phyloP scores from a whole-genome alignment of 352 stramenopile genomes.

The Aphanomyces cochlioides region DNA sequence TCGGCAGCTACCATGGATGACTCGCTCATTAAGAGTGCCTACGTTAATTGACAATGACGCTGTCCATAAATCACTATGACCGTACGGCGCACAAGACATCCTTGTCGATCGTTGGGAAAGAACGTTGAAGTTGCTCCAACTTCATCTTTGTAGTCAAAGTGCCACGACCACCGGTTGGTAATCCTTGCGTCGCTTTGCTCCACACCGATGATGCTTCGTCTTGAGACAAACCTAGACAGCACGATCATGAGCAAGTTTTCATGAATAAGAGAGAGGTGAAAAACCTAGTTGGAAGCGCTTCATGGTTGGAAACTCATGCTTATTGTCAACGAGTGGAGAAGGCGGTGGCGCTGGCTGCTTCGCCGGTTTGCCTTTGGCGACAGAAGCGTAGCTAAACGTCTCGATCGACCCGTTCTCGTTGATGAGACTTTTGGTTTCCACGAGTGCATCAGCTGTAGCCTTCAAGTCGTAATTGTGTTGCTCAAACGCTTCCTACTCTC shows the following conservation, averaged over 20 bases:
- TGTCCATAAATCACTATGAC: neutral
- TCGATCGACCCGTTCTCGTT: conserved; percentile 4
- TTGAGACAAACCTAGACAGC: neutral
- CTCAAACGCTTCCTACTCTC: conserved; percentile 8
- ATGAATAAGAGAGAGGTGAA: no score
- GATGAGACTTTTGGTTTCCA: conserved; percentile 5
- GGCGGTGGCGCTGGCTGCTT: neutral
- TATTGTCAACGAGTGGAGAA: neutral
- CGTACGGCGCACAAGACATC: conserved; percentile 24
- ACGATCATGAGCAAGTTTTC: no score
- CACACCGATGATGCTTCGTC: conserved; percentile 1
- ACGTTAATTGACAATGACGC: neutral
- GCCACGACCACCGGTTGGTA: conserved; percentile 8
- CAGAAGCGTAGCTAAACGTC: conserved; percentile 25
- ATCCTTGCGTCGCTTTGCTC: conserved; percentile 7
- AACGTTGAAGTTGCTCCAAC: conserved; percentile 14
- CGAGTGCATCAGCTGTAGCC: conserved; percentile 8
- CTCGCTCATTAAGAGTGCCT: conserved; percentile 22
- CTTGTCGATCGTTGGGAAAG: conserved; percentile 8
- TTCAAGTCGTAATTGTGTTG: conserved; percentile 17
- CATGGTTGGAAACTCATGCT: conserved; percentile 19
- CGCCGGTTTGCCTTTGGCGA: neutral
- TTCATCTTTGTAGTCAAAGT: conserved; percentile 23
- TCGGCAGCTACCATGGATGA: conserved; percentile 21
- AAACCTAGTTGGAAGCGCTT: conserved; percentile 8